phyloP scores from a whole-genome alignment of 2,329 filamentous ascomycete genomes.

The Metarhizium robertsii region DNA sequence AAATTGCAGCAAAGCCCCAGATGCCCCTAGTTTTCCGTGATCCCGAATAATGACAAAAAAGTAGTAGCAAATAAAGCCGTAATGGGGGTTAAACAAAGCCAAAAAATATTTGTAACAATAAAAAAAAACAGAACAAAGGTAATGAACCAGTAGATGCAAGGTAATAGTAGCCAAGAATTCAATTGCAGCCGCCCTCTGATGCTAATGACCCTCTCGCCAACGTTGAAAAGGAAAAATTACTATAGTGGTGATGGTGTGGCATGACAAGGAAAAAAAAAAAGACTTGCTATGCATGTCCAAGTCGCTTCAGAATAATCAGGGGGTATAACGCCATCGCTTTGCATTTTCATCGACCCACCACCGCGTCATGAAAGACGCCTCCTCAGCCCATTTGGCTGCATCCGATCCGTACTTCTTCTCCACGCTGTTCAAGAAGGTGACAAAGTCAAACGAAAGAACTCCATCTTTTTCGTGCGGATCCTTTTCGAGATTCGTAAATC shows the following conservation, averaged over 20 bases:
- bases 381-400: conserved; percentile 21
- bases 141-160: not conserved
- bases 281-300: not conserved
- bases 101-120: not conserved
- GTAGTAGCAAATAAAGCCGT: no score
- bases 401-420: conserved; percentile 15
- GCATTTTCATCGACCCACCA: conserved; percentile 27
- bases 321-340: conserved; percentile 21
- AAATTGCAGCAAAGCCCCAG: not conserved
- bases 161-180: not conserved
- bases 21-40: not conserved
- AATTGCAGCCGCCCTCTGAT: no score
- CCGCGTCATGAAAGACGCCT: conserved; percentile 20
- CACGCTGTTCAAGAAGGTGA: conserved; percentile 12
- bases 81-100: not conserved
- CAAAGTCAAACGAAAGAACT: conserved; percentile 16
- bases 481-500: conserved; percentile 17
- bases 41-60: not conserved
- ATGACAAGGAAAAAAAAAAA: not conserved
- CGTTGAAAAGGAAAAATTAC: no score
- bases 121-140: not conserved
- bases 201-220: no score
- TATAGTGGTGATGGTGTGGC: no score
- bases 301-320: not conserved
- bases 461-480: conserved; percentile 20